A percentile compares a stretch with the other conserved stretches of the same genome.
These are phyloP conservation scores for Aspergillus sclerotioniger DNA, from an alignment of 495 filamentous ascomycete genomes.

Conservation along the genomic window DNA sequence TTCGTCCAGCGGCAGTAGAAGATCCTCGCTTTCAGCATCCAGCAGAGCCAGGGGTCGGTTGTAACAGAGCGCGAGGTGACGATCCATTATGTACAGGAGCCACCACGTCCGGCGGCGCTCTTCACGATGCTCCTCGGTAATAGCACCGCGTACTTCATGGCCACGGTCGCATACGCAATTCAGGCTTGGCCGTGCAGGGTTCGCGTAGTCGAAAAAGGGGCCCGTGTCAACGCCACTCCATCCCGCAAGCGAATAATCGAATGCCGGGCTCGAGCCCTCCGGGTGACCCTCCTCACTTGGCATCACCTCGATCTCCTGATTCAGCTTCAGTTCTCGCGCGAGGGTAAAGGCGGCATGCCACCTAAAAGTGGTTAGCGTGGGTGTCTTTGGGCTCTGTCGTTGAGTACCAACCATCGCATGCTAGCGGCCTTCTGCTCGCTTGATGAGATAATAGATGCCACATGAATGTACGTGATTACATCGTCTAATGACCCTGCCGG, in stretches of 20 bases:
- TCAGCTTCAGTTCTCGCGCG: slow-evolving; percentile 89
- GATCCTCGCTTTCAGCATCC: slow-evolving; percentile 80
- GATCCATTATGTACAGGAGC: slow-evolving; percentile 82
- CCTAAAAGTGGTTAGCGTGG: slow-evolving; percentile 41
- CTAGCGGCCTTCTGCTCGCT: slow-evolving; percentile 95
- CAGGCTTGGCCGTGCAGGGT: slow-evolving; percentile 38
- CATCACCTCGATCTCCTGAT: slow-evolving; percentile 73
- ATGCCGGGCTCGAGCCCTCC: slow-evolving; percentile 37
- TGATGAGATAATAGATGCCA: slow-evolving; percentile 87
- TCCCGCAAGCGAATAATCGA: slow-evolving; percentile 48
- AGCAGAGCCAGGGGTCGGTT: slow-evolving; percentile 79
- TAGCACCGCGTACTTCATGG: slow-evolving; percentile 34
- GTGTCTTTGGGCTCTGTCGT: neutral
- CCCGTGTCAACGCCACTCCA: slow-evolving; percentile 48
- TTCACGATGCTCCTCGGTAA: slow-evolving; percentile 80
- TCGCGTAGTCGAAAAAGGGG: slow-evolving; percentile 37
- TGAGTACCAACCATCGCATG: slow-evolving; percentile 64
- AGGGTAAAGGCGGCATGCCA: slow-evolving; percentile 95
- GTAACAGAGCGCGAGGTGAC: slow-evolving; percentile 83
- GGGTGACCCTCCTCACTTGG: slow-evolving; percentile 39
- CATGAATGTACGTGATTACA: slow-evolving; percentile 83
- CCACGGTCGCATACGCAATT: slow-evolving; percentile 41
- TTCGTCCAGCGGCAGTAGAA: slow-evolving; percentile 86
- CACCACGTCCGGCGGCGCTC: slow-evolving; percentile 89
- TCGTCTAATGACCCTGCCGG: slow-evolving; percentile 79